Conservation (phyloP, 495 filamentous ascomycete species). For the Platismatia glauca region DNA sequence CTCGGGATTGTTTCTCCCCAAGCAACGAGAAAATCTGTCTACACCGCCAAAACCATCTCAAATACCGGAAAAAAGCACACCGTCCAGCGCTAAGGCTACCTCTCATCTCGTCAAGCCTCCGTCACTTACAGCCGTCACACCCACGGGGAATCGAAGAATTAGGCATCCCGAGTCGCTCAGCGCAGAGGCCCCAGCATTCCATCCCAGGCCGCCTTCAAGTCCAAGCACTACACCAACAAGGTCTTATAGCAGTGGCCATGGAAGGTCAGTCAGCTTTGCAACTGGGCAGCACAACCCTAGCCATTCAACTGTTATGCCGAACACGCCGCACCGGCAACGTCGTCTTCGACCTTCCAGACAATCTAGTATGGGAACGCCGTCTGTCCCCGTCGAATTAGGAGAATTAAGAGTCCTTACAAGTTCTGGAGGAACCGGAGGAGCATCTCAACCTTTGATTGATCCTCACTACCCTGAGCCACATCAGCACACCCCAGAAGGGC, state of each 20-base stretch:
- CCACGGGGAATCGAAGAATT: background rate
- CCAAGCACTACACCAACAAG: background rate
- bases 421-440: background rate
- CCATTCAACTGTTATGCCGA: background rate
- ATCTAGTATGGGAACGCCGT: background rate
- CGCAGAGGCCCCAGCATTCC: background rate
- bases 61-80: background rate
- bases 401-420: background rate
- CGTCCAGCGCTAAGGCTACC: background rate
- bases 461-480: background rate
- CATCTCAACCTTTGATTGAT: background rate
- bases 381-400: background rate
- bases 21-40: background rate
- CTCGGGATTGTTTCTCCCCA: background rate
- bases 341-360: background rate
- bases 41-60: background rate
- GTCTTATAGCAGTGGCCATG: background rate
- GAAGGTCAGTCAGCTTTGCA: background rate
- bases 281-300: background rate
- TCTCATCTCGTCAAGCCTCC: background rate
- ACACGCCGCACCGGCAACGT: background rate
- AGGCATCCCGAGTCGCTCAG: conserved; percentile 3
- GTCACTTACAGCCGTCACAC: background rate
- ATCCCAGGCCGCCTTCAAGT: background rate
- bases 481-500: background rate